A percentile compares a stretch with the other conserved stretches of the same genome.
Evolutionary conservation across 345 rosid species (phyloP).

Genomic region (Physaria fendleri): DNA sequence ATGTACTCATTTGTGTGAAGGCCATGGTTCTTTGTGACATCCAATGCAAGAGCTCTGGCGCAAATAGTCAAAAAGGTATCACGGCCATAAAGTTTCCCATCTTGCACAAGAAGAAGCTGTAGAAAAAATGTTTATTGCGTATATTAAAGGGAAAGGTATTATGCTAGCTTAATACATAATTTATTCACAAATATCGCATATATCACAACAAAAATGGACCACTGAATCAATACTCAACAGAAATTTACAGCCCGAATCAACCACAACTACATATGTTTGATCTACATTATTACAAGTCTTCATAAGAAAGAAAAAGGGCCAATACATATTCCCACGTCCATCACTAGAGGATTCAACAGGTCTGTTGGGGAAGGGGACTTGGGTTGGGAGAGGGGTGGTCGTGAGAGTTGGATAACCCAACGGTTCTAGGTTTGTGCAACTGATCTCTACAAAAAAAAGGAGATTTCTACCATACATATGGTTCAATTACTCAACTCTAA

Average conservation of each 20-base stretch:
- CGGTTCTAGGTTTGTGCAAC: background rate
- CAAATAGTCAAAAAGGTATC: slow-evolving; percentile 66
- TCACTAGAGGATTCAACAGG: background rate
- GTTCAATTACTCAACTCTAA: background rate
- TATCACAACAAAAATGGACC: slow-evolving; percentile 1
- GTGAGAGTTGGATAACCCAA: background rate
- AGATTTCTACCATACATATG: background rate
- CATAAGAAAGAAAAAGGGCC: background rate
- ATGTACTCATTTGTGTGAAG: slow-evolving; percentile 66
- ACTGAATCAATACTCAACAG: background rate
- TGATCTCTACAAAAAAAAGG: background rate
- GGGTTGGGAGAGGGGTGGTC: background rate
- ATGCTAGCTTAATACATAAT: background rate
- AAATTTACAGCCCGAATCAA: slow-evolving; percentile 8
- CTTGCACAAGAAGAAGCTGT: slow-evolving; percentile 94
- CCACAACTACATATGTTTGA: background rate
- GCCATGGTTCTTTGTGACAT: slow-evolving; percentile 53
- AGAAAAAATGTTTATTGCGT: slow-evolving; percentile 10
- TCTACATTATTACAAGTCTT: background rate
- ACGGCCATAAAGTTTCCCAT: slow-evolving; percentile 89
- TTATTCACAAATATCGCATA: background rate
- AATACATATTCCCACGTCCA: background rate
- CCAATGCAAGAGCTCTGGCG: slow-evolving; percentile 63
- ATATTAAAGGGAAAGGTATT: background rate
- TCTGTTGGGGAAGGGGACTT: background rate